phyloP scores from a whole-genome alignment of 1,139 yeast species.

The Meyerozyma guilliermondii region DNA sequence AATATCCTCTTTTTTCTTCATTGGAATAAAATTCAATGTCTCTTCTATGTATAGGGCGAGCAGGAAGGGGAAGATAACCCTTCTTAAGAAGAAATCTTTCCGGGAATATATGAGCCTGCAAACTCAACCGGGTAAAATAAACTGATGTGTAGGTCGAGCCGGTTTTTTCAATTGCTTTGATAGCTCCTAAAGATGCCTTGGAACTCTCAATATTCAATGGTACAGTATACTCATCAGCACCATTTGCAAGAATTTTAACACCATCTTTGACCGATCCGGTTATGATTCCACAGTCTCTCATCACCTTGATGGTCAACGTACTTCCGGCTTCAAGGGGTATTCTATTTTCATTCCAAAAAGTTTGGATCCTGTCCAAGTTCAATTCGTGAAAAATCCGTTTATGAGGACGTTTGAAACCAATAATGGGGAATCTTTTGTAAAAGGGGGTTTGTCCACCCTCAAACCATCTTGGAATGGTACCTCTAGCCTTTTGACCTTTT shows the following conservation, averaged over 20 bases:
- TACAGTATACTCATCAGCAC: conserved; percentile 49
- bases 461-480: conserved; percentile 85
- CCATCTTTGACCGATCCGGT: conserved; percentile 75
- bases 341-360: conserved; percentile 64
- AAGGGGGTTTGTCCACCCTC: conserved; percentile 99
- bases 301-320: conserved; percentile 52
- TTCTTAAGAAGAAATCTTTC: conserved; percentile 58
- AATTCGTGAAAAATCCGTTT: conserved; percentile 46
- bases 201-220: conserved; percentile 77
- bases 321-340: conserved; percentile 61
- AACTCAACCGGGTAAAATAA: conserved; percentile 62
- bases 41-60: conserved; percentile 81
- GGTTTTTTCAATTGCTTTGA: conserved; percentile 60
- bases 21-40: conserved; percentile 76
- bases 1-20: conserved; percentile 71
- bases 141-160: conserved; percentile 75
- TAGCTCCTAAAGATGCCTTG: conserved; percentile 72
- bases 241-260: conserved; percentile 73
- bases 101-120: conserved; percentile 75
- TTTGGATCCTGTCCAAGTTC: conserved; percentile 54
- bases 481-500: conserved; percentile 97
- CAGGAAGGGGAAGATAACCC: conserved; percentile 78
- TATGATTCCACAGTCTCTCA: conserved; percentile 70
- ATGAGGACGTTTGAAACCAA: conserved; percentile 71
- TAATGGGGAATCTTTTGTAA: conserved; percentile 81